Base-by-base conservation (phyloP, 1,284 basidiomycete species). In the Xerocomus cyaneibrunnescens region DNA sequence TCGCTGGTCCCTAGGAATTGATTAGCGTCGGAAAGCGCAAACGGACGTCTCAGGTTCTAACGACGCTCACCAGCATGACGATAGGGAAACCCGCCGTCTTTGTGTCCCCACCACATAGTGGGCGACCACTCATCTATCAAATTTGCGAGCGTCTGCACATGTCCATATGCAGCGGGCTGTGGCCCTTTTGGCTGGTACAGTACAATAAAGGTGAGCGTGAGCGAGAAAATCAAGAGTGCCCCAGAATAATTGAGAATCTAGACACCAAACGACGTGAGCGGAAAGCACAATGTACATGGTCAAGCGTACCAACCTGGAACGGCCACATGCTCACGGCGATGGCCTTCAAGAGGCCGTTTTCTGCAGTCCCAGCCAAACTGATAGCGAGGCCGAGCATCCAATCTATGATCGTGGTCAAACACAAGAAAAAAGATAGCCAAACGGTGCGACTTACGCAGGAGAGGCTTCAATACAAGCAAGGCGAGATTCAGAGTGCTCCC, bases 311-410 rank as follows among this genome's bases (percentile, higher is more conserved):
- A 16, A 66, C 68, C 56, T 69, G 68, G 32, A 65, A 48, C 3
- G 65, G 55, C 55, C 48, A 62, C 61, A 67, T 69, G 52, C 45
- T 56, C 45, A 68, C 51, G 2, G 49, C 47, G 21, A 67, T 64
- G 2, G 57, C 54, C 7, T 45, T 55, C 17, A 67, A 38, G 14
- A 36, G 39, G 1, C 53, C 50, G 1, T 37, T 12, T 28, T 48
- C 49, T 30, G 64, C 57, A 0, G 45, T 55, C 19, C 55, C 59
- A 0, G 53, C 48, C 28, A 57, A 53, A 49, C 44, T 54, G 39
- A 69, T 57, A 2, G 67, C 62, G 21, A 71, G 62, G 4, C 64
- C 67, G 42, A 70, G 62, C 65, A 71, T 67, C 67, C 67, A 69
- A 35, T 67, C 65, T 70, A 23, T 3, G 10, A 14, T 5, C 19